Conservation (phyloP, 78 protist species). For the Planoprotostelium fungivorum region DNA sequence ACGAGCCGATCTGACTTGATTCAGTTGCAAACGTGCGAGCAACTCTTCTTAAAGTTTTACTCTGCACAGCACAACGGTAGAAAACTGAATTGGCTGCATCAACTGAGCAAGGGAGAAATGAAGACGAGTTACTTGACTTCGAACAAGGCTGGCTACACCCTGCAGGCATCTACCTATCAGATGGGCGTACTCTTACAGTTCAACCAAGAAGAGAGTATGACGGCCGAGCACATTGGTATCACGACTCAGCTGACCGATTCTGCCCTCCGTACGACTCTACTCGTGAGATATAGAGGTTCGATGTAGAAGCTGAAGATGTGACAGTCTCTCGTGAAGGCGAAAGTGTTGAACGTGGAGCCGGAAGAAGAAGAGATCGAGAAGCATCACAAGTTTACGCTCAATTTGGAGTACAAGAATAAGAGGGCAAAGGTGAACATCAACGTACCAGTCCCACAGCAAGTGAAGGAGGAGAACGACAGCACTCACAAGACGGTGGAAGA, state of each 20-base stretch:
- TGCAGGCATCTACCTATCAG: constrained; percentile 70
- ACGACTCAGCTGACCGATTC: constrained; percentile 53
- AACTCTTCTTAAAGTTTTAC: constrained; percentile 54
- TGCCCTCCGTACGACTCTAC: constrained; percentile 25
- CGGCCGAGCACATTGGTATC: constrained; percentile 55
- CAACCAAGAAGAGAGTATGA: constrained; percentile 32
- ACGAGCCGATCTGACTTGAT: not conserved
- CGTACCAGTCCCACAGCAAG: constrained; percentile 56
- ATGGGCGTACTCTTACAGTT: constrained; percentile 69
- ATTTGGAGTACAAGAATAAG: constrained; percentile 57
- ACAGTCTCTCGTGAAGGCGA: constrained; percentile 46
- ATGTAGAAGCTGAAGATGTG: not conserved
- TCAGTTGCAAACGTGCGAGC: constrained; percentile 46
- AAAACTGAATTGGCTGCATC: constrained; percentile 80
- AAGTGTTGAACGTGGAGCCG: constrained; percentile 40
- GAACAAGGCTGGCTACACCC: constrained; percentile 40
- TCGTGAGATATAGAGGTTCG: not conserved
- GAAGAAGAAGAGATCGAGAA: constrained; percentile 40
- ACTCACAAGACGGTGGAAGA: constrained; percentile 75
- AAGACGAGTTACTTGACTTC: constrained; percentile 29
- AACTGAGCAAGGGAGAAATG: constrained; percentile 78
- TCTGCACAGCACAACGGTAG: constrained; percentile 66
- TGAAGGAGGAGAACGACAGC: constrained; percentile 58
- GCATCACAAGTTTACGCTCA: constrained; percentile 41
- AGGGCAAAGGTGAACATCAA: constrained; percentile 61